These are phyloP conservation scores for Pinus tabuliformis DNA, from an alignment of 75 land plant genomes.

Conservation along the genomic window DNA sequence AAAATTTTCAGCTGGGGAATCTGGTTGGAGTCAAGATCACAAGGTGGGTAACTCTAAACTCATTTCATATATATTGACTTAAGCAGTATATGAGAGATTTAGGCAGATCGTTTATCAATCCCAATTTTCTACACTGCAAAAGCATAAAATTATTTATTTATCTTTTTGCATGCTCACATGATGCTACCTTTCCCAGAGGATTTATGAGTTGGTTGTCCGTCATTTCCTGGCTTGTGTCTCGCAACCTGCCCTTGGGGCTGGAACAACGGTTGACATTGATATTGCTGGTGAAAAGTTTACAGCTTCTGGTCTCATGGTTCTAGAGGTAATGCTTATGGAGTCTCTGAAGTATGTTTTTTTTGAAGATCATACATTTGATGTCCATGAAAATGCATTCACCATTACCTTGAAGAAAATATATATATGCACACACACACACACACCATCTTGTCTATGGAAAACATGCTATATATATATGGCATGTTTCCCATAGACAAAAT, in stretches of 20 bases:
- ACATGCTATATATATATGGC: too few species aligned
- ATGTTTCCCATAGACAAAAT: too few species aligned
- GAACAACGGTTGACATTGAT: constrained; percentile 86
- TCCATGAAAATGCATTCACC: too few species aligned
- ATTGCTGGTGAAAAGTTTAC: constrained; percentile 95
- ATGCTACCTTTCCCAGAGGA: constrained; percentile 39
- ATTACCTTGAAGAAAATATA: too few species aligned
- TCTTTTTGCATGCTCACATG: constrained; percentile 2
- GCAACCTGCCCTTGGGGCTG: constrained; percentile 94
- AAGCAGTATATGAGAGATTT: background rate
- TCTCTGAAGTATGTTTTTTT: constrained; percentile 13
- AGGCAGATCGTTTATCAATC: background rate
- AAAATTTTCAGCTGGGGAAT: constrained; percentile 83
- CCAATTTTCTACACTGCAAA: background rate
- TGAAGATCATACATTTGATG: background rate
- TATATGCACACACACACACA: too few species aligned
- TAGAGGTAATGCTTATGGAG: constrained; percentile 46
- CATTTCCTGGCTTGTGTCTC: constrained; percentile 98
- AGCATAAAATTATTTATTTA: background rate
- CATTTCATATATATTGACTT: background rate
- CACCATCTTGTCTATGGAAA: too few species aligned
- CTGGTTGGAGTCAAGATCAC: constrained; percentile 84
- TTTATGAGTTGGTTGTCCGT: constrained; percentile 97
- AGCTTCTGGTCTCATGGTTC: constrained; percentile 78
- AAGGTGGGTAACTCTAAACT: constrained; percentile 26